Base-by-base conservation (phyloP, 257 asterid species). In the Anisodus tanguticus region DNA sequence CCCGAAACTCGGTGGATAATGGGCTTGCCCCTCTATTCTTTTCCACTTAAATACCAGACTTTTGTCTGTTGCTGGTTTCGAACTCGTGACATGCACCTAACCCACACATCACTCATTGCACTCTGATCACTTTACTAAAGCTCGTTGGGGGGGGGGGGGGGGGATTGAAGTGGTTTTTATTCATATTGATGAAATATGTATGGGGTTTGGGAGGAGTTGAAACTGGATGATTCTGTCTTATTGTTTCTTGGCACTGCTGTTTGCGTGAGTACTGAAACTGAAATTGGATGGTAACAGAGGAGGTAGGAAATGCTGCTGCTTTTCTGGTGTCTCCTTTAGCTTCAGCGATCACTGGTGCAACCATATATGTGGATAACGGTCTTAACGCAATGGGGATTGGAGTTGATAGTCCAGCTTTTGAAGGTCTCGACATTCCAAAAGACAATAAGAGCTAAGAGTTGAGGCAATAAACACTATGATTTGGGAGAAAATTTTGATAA, bases 301-400 rank as follows among this genome's bases (percentile, higher is more conserved):
- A 94, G 89, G 94, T 91, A 10, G 98, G 98, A 17, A 94, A 90
- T 54, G 94, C 91, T 47, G 98, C 98, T 84, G 98, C 97, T 39
- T 93, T 93, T 83, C 89, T 93, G 71, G 91, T 89, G 31, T 93
- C 97, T 1, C 95, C 97, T 1, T 53, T 92, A 91, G 97, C 98
- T 60, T 92, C 98, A 5, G 97, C 97, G 49, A 85, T 93, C 37
- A 93, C 98, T n/a, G 98, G 98, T 51, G 89, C 97, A 17, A 95
- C 91, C 7, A 84, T 92, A 57, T 93, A 90, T 35, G 98, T 91
- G 9, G 98, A 93, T 85, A 92, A 92, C 43, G 98, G 97, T 22
- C 95, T 93, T 11, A 91, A 92, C 15, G 93, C 98, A 0, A 92
- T 93, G 98, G 97, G 97, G 70, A 97, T 93, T 47, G 97, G 97